Base-by-base conservation (phyloP, 331 rosid genomes). In the Pyracantha coccinea region DNA sequence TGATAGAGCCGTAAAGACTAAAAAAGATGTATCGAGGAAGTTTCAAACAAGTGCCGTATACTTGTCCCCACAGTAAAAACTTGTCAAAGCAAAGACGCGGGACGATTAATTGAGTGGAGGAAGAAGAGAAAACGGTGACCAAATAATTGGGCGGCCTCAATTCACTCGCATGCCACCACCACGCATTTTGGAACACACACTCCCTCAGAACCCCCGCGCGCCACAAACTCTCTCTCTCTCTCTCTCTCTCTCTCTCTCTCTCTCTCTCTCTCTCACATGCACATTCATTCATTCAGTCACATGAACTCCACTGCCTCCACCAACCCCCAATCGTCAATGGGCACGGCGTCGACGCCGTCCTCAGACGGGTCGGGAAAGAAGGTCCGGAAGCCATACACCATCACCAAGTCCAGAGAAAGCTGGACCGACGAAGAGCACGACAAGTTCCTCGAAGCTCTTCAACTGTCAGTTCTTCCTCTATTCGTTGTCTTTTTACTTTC, bases 361-460 rank as follows among this genome's bases (percentile, higher is more conserved):
- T 41, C 78, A 13, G 96, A 86, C 77, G 83, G 61, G 25, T 89
- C 96, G 24, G 83, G 79, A 27, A 93, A 93, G 91, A 93, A 93
- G 92, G 81, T 91, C 3, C 83, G 98, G 66, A 93, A 93, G 89
- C 97, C 98, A 8, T 93, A 93, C 80, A 93, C 98, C 54, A 93
- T 93, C 65, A 93, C 98, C 75, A 93, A 93, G 91, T 93, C 98
- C 25, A 89, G 98, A 66, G 96, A 93, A 75, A 93, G 98, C 86
- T 93, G 97, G 98, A 88, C 97, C 7, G 97, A 93, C 8, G 96
- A 93, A 84, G 98, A 93, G 71, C 97, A 93, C 66, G 97, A 91
- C 85, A 93, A 91, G 88, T 93, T 93, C 81, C 97, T 93, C 3
- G 98, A 93, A 88, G 97, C 98, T 80, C 98, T 93, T 74, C 97